Conservation (phyloP, 139 green algal genomes). For the Zygnema circumcarinatum region DNA sequence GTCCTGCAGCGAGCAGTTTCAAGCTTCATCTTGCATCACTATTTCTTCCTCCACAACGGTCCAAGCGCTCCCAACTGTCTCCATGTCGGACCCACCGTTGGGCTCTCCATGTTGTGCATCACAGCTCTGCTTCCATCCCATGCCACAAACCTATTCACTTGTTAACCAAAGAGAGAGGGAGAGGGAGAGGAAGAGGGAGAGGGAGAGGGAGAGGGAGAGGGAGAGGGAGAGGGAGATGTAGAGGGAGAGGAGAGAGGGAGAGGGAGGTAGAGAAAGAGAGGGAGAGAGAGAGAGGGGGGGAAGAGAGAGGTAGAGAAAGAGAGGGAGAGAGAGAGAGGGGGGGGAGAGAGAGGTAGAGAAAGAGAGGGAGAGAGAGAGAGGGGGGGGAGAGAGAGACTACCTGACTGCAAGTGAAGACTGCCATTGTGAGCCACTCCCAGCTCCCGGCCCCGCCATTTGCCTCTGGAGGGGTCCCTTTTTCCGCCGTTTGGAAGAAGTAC, state of each 20-base stretch:
- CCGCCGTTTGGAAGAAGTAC: slow-evolving; percentile 54
- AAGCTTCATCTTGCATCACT: neutral
- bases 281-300: neutral
- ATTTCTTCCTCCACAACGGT: neutral
- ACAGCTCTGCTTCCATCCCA: neutral
- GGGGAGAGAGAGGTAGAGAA: neutral
- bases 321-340: neutral
- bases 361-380: neutral
- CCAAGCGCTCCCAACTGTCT: neutral
- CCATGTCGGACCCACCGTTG: neutral
- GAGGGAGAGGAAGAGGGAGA: neutral
- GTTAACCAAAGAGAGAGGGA: too few relatives aligned
- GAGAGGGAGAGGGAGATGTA: neutral
- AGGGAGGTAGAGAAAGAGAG: neutral
- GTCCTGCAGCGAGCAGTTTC: too few relatives aligned
- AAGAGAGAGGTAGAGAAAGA: neutral
- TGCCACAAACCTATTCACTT: too few relatives aligned
- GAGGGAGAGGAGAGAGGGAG: neutral
- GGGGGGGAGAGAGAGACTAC: neutral
- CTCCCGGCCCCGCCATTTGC: neutral
- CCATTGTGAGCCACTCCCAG: slow-evolving; percentile 52
- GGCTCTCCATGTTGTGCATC: neutral
- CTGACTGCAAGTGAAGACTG: slow-evolving; percentile 47
- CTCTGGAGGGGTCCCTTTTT: neutral
- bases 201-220: neutral